phyloP scores from a whole-genome alignment of 106 monocot genomes.

The Dioscorea alata region DNA sequence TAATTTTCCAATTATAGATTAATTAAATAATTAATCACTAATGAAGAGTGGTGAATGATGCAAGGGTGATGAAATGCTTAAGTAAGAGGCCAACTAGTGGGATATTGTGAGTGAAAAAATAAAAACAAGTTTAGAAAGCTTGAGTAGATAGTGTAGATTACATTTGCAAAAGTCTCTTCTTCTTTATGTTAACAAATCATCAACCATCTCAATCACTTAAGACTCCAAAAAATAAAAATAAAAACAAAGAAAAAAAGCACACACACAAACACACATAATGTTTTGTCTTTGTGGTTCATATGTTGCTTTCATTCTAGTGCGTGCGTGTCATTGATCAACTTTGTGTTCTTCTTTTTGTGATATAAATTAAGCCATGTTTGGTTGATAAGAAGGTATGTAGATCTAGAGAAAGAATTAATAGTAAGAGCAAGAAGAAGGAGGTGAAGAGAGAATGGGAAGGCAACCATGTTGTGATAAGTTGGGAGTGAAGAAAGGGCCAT shows the following conservation, averaged over 20 bases:
- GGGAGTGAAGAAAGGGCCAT: conserved; percentile 70
- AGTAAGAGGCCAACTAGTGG: not conserved
- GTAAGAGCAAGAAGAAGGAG: not conserved
- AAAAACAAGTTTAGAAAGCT: not conserved
- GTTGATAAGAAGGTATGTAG: too few relatives aligned
- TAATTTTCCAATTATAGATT: too few relatives aligned
- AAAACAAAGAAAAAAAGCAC: too few relatives aligned
- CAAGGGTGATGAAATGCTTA: not conserved
- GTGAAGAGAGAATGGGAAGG: conserved; percentile 44
- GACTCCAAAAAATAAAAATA: not conserved
- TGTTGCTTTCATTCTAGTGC: conserved; percentile 7
- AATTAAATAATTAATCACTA: too few relatives aligned
- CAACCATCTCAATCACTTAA: not conserved
- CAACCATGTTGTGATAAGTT: conserved; percentile 76
- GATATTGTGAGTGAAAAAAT: not conserved
- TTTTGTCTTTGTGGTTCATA: conserved; percentile 5
- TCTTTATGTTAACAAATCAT: conserved; percentile 9
- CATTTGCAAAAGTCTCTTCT: too few relatives aligned
- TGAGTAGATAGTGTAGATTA: too few relatives aligned
- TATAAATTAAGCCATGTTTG: too few relatives aligned
- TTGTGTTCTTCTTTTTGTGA: too few relatives aligned
- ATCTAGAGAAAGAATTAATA: too few relatives aligned
- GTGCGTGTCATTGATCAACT: too few relatives aligned
- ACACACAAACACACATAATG: not conserved
- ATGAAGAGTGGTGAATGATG: too few relatives aligned